Evolutionary conservation across 495 filamentous ascomycete species (phyloP), one percentile per base, ranked within the genome.

Genomic region (Penicillium mononematosum): DNA sequence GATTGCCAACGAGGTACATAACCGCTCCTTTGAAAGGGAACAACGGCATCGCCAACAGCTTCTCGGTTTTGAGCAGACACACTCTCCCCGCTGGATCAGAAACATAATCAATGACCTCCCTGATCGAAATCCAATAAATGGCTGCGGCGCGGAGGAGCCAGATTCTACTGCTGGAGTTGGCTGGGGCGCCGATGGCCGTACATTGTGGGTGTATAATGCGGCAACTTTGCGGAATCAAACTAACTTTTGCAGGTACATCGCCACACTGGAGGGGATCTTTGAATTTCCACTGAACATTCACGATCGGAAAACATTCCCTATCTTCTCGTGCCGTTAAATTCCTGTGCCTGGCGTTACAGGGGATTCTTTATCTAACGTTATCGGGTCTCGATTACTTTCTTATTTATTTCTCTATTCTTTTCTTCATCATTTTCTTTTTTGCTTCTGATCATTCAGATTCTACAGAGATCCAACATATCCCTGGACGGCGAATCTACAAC

Each of bases 191-290:
- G 83, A 91, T 64, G 88, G 88, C 6, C 78, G 81, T 64, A 79
- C 75, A 43, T 62, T 92, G 89, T 91, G 76, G 79, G 88, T 48
- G 29, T 81, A 31, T n/a, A 45, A 49, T 56, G 2, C 16, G 7
- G 32, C 17, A 1, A 10, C 6, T 22, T 2, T 22, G 36, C 10
- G 14, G 6, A 42, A 50, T 29, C 27, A 24, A 38, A 55, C 51
- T 72, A 27, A 50, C 49, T 52, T 31, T 19, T 29, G 16, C 55
- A 90, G 89, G 56, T 91, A 85, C 60, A 78, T 89, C 62, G 89
- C 81, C n/a, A 88, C 87, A 4, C 78, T 88, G 51, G 79, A 87
- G 48, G 89, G 89, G 19, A 87, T 92, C 17, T 86, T 88, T 56
- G 86, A 91, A 69, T 88, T 85, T 58, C 78, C 79, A 22, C 75